These are phyloP conservation scores for Saitozyma podzolica DNA, from an alignment of 768 basidiomycete genomes.

Conservation along the genomic window DNA sequence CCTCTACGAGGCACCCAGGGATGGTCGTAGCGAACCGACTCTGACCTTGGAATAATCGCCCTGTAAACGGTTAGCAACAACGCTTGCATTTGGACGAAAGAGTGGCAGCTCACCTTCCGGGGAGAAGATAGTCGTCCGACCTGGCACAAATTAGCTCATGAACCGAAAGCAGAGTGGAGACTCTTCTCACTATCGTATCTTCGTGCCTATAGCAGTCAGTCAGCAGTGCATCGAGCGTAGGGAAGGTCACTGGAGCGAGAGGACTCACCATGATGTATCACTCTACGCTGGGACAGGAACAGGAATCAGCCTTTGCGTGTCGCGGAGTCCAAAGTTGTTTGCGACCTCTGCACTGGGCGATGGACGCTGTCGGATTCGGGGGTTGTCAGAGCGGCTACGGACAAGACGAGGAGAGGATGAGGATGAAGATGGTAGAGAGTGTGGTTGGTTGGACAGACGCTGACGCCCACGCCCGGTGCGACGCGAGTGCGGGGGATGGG, in stretches of 20 bases:
- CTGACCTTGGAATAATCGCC: constrained; percentile 94
- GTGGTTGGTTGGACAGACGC: too few species aligned
- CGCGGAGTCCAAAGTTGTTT: too few species aligned
- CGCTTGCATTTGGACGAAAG: background rate
- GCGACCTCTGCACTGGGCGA: too few species aligned
- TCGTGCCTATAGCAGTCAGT: constrained; percentile 65
- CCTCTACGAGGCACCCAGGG: background rate
- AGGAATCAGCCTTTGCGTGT: too few species aligned
- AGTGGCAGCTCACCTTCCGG: constrained; percentile 71
- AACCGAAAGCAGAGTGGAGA: constrained; percentile 11
- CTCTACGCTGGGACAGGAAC: too few species aligned
- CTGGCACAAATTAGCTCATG: constrained; percentile 57
- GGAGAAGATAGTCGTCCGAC: constrained; percentile 94
- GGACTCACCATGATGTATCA: constrained; percentile 20
- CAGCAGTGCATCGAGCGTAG: background rate
- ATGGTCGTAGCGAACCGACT: constrained; percentile 6
- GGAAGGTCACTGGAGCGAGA: background rate
- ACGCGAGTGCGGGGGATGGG: too few species aligned
- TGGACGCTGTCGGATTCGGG: too few species aligned
- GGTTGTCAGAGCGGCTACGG: too few species aligned
- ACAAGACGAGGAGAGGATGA: too few species aligned
- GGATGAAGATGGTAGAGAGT: too few species aligned
- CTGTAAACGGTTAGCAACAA: constrained; percentile 55
- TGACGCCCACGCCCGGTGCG: too few species aligned
- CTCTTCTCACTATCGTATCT: constrained; percentile 78